phyloP scores from a whole-genome alignment of 495 filamentous ascomycete genomes.

The Chaetomidium leptoderma region DNA sequence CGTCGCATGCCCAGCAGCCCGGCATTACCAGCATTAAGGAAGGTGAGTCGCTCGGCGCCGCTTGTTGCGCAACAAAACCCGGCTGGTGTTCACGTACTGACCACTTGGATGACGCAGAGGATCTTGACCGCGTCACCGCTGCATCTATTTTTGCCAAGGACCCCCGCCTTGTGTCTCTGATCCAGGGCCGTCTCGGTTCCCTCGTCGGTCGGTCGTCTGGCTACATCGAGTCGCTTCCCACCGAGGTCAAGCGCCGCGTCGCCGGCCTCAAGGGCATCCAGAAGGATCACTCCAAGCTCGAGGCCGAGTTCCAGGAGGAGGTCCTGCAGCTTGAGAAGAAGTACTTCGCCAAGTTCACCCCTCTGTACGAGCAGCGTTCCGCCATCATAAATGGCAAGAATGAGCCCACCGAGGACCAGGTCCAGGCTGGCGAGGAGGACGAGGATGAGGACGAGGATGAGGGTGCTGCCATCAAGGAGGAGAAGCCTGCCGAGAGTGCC shows the following conservation, averaged over 20 bases:
- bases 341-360: conserved; percentile 97
- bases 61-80: conserved; percentile 27
- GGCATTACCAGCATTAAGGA: conserved; percentile 94
- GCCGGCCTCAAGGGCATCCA: conserved; percentile 95
- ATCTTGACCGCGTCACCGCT: conserved; percentile 78
- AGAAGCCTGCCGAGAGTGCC: conserved; percentile 39
- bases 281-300: conserved; percentile 96
- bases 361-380: conserved; percentile 91
- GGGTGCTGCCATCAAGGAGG: conserved; percentile 47
- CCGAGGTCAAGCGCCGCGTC: conserved; percentile 84
- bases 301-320: conserved; percentile 97
- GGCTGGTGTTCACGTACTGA: conserved; percentile 6
- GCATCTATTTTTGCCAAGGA: conserved; percentile 92
- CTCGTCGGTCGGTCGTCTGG: conserved; percentile 94
- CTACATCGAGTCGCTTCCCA: conserved; percentile 93
- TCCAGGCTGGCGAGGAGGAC: conserved; percentile 79
- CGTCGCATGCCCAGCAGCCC: conserved; percentile 93
- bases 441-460: conserved; percentile 58
- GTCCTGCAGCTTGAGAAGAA: conserved; percentile 98
- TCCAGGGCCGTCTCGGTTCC: conserved; percentile 89
- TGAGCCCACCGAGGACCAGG: conserved; percentile 82
- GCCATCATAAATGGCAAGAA: conserved; percentile 82
- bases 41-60: conserved; percentile 55
- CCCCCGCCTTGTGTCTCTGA: conserved; percentile 89
- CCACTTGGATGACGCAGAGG: conserved; percentile 61